phyloP scores from a whole-genome alignment of 176 grass and related monocot species.

The Cymbopogon citratus region DNA sequence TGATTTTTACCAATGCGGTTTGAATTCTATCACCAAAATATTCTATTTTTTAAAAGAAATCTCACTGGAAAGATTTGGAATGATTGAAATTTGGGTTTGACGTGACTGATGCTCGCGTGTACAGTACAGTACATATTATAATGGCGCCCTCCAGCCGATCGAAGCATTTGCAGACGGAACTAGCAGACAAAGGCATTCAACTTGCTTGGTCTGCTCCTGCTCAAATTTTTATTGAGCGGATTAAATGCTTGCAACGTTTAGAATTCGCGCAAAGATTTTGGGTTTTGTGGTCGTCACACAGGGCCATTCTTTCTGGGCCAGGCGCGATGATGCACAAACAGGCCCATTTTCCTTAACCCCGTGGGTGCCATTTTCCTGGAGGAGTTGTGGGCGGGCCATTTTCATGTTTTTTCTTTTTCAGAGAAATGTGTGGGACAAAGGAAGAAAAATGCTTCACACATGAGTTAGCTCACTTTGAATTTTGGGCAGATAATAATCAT shows the following conservation, averaged over 20 bases:
- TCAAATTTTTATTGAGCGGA: not conserved
- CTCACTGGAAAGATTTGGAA: not conserved
- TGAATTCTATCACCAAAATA: too few species aligned
- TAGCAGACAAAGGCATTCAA: not conserved
- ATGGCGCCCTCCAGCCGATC: not conserved
- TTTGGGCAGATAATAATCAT: not conserved
- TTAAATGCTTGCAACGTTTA: not conserved
- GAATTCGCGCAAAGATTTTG: not conserved
- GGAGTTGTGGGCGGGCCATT: not conserved
- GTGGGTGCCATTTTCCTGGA: not conserved
- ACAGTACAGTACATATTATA: not conserved
- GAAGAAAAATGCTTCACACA: not conserved
- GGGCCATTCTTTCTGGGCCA: not conserved
- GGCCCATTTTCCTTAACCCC: not conserved
- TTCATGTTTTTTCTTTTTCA: not conserved
- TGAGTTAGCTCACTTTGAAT: not conserved
- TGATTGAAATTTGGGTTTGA: not conserved
- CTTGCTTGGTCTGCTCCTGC: not conserved
- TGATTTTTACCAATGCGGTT: too few species aligned
- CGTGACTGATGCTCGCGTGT: not conserved
- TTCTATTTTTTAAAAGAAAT: too few species aligned
- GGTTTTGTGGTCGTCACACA: not conserved
- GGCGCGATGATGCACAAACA: not conserved
- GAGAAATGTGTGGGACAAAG: not conserved
- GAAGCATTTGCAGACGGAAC: not conserved